phyloP scores from a whole-genome alignment of 2,329 filamentous ascomycete species.

The Ceratocystis cacaofunesta region DNA sequence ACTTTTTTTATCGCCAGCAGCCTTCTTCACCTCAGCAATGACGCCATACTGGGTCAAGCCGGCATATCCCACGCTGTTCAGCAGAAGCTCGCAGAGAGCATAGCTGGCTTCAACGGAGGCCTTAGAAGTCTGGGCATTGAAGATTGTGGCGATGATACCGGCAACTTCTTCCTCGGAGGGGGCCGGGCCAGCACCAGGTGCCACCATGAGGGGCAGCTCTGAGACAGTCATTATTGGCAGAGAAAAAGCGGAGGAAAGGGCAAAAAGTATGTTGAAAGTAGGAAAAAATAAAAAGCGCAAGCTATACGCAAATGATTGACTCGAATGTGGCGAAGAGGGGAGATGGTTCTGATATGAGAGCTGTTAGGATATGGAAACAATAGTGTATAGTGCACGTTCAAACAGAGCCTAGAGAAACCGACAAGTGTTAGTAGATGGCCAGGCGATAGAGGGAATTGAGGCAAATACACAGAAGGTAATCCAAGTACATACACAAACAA shows the following conservation, averaged over 20 bases:
- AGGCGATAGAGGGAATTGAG: not conserved
- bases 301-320: not conserved
- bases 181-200: conserved; percentile 36
- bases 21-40: conserved; percentile 48
- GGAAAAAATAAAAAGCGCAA: not conserved
- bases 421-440: not conserved
- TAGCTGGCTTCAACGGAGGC: conserved; percentile 52
- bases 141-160: conserved; percentile 50
- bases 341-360: not conserved
- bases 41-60: conserved; percentile 41
- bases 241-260: not conserved
- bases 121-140: conserved; percentile 53
- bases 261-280: not conserved
- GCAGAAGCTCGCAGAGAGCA: conserved; percentile 43
- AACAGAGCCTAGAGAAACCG: not conserved
- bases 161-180: conserved; percentile 52
- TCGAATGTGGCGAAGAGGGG: not conserved
- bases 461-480: not conserved
- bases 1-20: conserved; percentile 86
- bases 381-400: not conserved
- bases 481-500: not conserved
- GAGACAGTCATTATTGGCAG: conserved; percentile 6
- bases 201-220: conserved; percentile 28
- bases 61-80: conserved; percentile 38
- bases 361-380: not conserved